Percentiles rank a stretch among this genome's conserved stretches.
Evolutionary conservation across 331 rosid genomes (phyloP).

Genomic region (Malus hybrid): DNA sequence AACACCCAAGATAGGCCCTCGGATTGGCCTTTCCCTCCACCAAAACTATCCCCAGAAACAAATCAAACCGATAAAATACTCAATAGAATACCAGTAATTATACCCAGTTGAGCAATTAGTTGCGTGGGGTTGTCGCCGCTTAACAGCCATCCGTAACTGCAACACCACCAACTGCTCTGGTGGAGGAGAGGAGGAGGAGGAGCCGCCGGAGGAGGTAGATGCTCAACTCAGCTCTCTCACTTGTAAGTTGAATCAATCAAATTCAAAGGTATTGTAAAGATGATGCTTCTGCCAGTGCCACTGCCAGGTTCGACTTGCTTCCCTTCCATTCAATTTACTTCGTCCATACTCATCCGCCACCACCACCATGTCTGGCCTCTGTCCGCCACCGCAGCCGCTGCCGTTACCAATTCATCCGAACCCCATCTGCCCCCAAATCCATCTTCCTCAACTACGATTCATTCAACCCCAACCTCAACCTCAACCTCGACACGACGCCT

Average conservation of each 20-base stretch:
- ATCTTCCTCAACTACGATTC: not conserved
- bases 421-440: slow-evolving; percentile 18
- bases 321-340: slow-evolving; percentile 31
- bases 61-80: not conserved
- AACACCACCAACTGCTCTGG: not conserved
- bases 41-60: not conserved
- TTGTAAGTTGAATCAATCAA: not conserved
- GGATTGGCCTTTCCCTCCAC: not conserved
- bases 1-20: not conserved
- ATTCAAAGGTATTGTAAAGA: not conserved
- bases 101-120: not conserved
- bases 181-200: not conserved
- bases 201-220: not conserved
- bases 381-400: slow-evolving; percentile 11
- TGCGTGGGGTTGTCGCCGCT: not conserved
- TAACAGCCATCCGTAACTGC: not conserved
- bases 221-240: not conserved
- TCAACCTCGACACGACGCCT: slow-evolving; percentile 21
- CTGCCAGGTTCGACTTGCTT: slow-evolving; percentile 44
- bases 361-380: slow-evolving; percentile 22
- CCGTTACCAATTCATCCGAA: slow-evolving; percentile 11
- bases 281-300: slow-evolving; percentile 61
- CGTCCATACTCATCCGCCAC: slow-evolving; percentile 22
- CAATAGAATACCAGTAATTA: too few relatives aligned
- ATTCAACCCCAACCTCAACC: not conserved